phyloP scores from a whole-genome alignment of 1,139 yeast species.

The Hyphopichia pseudoburtonii region DNA sequence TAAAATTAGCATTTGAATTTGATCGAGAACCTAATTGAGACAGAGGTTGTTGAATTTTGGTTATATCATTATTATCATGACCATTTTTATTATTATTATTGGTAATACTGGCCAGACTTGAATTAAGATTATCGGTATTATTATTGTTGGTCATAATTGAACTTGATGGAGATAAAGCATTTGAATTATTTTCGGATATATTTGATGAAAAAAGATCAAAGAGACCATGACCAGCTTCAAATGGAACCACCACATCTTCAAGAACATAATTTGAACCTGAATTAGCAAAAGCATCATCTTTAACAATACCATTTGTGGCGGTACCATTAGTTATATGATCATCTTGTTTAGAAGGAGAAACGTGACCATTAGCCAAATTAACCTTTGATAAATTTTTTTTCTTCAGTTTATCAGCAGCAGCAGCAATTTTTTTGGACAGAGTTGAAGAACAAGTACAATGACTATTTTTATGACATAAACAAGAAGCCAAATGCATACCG shows the following conservation, averaged over 20 bases:
- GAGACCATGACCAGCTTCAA: conserved; percentile 24
- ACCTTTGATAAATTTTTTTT: conserved; percentile 22
- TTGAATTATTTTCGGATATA: conserved; percentile 1
- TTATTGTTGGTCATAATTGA: conserved; percentile 2
- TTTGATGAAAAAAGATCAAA: conserved; percentile 27
- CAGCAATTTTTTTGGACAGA: conserved; percentile 13
- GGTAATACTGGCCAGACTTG: conserved; percentile 1
- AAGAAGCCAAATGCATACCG: conserved; percentile 46
- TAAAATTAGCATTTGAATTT: conserved; percentile 3
- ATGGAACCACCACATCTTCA: conserved; percentile 34
- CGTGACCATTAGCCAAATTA: conserved; percentile 19
- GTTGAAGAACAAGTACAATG: conserved; percentile 60
- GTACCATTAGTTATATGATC: background rate
- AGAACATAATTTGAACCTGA: conserved; percentile 25
- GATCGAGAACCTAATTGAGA: conserved; percentile 2
- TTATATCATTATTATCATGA: conserved; percentile 2
- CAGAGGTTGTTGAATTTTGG: background rate
- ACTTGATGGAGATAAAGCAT: conserved; percentile 2
- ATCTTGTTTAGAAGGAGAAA: background rate
- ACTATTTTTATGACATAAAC: conserved; percentile 55
- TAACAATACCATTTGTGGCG: background rate
- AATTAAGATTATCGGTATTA: background rate
- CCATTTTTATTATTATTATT: conserved; percentile 2
- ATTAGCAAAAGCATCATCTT: background rate
- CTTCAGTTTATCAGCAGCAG: conserved; percentile 28